Evolutionary conservation across 441 rosid species (phyloP).

Genomic region (Erysimum cheiri): DNA sequence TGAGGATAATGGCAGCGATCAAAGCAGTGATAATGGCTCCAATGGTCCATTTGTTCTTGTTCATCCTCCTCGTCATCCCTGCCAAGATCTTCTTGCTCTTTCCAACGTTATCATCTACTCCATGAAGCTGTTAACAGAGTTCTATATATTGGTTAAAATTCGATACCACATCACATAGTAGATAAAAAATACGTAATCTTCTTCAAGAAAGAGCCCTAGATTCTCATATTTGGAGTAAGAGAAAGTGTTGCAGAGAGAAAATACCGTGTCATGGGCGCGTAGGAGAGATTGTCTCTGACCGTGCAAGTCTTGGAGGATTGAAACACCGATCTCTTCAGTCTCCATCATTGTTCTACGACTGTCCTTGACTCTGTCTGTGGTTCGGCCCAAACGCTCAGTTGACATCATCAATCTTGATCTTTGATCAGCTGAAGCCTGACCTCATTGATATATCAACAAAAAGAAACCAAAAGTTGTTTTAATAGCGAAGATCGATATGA

Average conservation of each 20-base stretch:
- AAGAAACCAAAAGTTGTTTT: background rate
- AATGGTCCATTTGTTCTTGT: slow-evolving; percentile 84
- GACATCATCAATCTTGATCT: slow-evolving; percentile 83
- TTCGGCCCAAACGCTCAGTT: slow-evolving; percentile 71
- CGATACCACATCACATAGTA: background rate
- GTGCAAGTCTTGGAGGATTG: slow-evolving; percentile 93
- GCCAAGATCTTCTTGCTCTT: slow-evolving; percentile 88
- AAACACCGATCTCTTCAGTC: slow-evolving; percentile 98
- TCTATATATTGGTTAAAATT: slow-evolving; percentile 19
- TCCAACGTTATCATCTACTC: slow-evolving; percentile 86
- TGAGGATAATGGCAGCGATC: slow-evolving; percentile 56
- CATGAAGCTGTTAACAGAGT: slow-evolving; percentile 66
- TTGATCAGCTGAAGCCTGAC: slow-evolving; percentile 93
- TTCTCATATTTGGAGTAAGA: background rate
- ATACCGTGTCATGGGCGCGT: slow-evolving; percentile 75
- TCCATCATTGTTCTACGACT: slow-evolving; percentile 92
- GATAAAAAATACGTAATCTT: background rate
- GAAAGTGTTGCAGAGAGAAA: background rate
- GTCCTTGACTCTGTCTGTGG: slow-evolving; percentile 80
- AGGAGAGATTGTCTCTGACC: slow-evolving; percentile 88
- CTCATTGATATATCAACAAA: background rate
- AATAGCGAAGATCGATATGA: background rate
- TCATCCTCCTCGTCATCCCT: slow-evolving; percentile 79
- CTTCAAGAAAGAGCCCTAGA: background rate
- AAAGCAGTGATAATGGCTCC: slow-evolving; percentile 64